Evolutionary conservation across 1,139 yeast genomes (phyloP).

Genomic region (Candida sp.): DNA sequence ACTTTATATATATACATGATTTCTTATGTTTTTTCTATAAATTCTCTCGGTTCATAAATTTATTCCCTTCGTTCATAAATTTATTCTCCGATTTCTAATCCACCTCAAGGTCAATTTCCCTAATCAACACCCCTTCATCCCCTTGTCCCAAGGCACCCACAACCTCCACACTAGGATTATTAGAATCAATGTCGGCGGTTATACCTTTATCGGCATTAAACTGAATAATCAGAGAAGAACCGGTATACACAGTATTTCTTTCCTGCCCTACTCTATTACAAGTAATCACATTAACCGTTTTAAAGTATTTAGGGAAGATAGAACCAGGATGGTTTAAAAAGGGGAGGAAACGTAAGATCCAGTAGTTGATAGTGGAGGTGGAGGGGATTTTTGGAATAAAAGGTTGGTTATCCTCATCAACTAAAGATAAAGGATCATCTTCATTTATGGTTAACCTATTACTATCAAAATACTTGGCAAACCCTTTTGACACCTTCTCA

Average conservation of each 20-base stretch:
- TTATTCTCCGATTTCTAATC: not conserved
- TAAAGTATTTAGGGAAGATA: constrained; percentile 19
- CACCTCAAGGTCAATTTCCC: constrained; percentile 46
- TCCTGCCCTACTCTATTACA: constrained; percentile 80
- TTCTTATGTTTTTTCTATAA: too few species aligned
- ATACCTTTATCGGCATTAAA: constrained; percentile 36
- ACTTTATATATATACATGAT: too few species aligned
- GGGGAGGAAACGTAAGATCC: constrained; percentile 74
- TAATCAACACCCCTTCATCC: constrained; percentile 55
- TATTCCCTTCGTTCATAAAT: not conserved
- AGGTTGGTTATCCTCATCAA: not conserved
- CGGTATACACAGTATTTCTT: constrained; percentile 66
- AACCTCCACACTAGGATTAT: constrained; percentile 50
- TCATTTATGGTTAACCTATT: constrained; percentile 1
- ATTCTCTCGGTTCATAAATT: not conserved
- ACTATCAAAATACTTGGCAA: not conserved
- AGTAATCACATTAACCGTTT: constrained; percentile 38
- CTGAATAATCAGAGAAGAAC: constrained; percentile 57
- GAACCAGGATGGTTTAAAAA: constrained; percentile 44
- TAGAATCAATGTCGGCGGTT: constrained; percentile 18
- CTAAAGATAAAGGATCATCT: constrained; percentile 1
- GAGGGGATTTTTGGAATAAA: constrained; percentile 19
- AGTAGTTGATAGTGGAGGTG: constrained; percentile 42
- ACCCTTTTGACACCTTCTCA: constrained; percentile 1
- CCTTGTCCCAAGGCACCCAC: constrained; percentile 59